Percentiles rank a stretch among this genome's conserved stretches.
Conservation (phyloP, 1,284 basidiomycete genomes). For the Pseudozyma hubeiensis region DNA sequence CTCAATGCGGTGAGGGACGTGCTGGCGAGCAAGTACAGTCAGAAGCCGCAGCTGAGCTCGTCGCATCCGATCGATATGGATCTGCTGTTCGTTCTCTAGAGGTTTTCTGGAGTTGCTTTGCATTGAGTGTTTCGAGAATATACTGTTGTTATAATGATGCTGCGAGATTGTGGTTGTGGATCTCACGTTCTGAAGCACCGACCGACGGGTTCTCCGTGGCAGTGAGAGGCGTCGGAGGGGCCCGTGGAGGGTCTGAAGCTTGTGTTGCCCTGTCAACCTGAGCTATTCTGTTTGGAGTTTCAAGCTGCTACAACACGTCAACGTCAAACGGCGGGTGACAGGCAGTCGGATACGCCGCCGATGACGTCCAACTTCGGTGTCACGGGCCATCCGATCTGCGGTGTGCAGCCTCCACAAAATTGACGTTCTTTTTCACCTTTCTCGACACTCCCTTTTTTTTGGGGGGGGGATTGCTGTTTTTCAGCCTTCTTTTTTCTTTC, state of each 20-base stretch:
- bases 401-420: slow-evolving; percentile 8
- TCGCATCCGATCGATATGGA: slow-evolving; percentile 67
- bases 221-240: no score
- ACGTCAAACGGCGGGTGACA: no score
- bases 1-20: slow-evolving; percentile 62
- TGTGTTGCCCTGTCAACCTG: no score
- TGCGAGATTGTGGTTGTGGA: no score
- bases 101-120: no score
- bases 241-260: no score
- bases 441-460: not conserved
- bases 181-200: no score
- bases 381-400: slow-evolving; percentile 5
- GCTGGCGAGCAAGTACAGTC: slow-evolving; percentile 65
- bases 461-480: not conserved
- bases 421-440: not conserved
- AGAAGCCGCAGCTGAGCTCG: slow-evolving; percentile 69
- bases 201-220: no score
- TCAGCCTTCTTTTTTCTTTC: slow-evolving; percentile 2
- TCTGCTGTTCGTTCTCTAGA: slow-evolving; percentile 61
- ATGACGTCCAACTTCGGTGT: slow-evolving; percentile 5
- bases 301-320: no score
- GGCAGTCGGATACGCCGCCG: not conserved
- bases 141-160: no score
- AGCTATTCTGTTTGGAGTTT: no score
- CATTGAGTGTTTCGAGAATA: no score